Base-by-base conservation (phyloP, 225 moss, liverwort and hornwort genomes). In the Bryum argenteum region DNA sequence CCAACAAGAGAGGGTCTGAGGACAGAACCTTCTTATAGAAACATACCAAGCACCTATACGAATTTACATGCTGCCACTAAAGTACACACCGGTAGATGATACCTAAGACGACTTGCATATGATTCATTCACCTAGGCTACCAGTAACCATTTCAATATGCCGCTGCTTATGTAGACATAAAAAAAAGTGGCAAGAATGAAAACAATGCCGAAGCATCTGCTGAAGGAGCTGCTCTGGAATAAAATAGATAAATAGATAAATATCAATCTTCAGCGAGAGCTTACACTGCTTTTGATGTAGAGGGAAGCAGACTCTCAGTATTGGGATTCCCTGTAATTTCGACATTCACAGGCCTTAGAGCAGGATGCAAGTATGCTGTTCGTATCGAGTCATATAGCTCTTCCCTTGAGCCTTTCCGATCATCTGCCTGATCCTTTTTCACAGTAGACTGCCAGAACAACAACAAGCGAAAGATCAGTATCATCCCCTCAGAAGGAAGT, bases 351-450 rank as follows among this genome's bases (percentile, higher is more conserved):
- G 85, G 80, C 58, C 70, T 72, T 59, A 88, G 65, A 20, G 88
- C 78, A 65, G 85, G 88, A 77, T 88, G 82, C 75, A 80, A 71
- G 73, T 88, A 88, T 11, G 88, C 85, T 58, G 75, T 80, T 66
- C 80, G 82, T 57, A 88, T 85, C 10, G 69, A 61, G 16, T 82
- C 85, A 75, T 75, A 80, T 67, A 81, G 17, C 2, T 85, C 85
- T 63, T 80, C 80, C 41, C 19, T 73, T 47, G 66, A 9, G 47
- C 80, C 88, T 21, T 76, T 73, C 51, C 60, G 55, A 58, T 64
- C 85, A 57, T 88, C 88, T 6, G n/a, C 56, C 66, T 72, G 77
- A 69, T 88, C 88, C 51, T 88, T 88, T 48, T 78, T 85, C 41
- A 88, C 80, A 8, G 85, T 85, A 19, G 77, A 85, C 88, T 88